Conservation (phyloP, 1,139 yeast species). For the Schwanniomyces etchellsii region DNA sequence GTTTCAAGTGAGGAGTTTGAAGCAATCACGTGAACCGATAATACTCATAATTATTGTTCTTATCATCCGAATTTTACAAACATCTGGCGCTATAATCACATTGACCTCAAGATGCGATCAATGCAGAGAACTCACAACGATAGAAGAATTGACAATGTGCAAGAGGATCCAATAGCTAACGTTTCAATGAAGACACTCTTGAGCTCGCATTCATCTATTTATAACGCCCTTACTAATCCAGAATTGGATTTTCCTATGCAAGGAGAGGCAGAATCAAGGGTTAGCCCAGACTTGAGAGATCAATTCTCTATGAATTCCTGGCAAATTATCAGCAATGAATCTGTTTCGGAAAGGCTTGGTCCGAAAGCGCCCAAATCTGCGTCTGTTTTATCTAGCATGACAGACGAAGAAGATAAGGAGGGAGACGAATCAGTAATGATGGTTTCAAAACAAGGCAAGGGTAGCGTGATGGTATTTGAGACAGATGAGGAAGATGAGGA, state of each 20-base stretch:
- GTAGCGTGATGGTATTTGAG: conserved; percentile 33
- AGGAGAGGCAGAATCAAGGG: conserved; percentile 2
- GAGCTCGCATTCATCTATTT: conserved; percentile 35
- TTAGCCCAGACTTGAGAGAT: conserved; percentile 8
- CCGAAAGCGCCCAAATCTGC: conserved; percentile 10
- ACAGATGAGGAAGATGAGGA: conserved; percentile 36
- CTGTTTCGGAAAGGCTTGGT: conserved; percentile 3
- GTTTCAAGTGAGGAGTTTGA: too few relatives aligned
- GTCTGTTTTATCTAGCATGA: conserved; percentile 18
- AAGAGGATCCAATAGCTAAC: neutral
- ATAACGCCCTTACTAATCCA: conserved; percentile 36
- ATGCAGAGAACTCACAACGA: too few relatives aligned
- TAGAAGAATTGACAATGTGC: neutral
- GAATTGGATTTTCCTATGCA: conserved; percentile 28
- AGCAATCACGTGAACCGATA: conserved; percentile 1
- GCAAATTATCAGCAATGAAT: conserved; percentile 16
- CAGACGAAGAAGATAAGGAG: conserved; percentile 20
- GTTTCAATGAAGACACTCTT: conserved; percentile 16
- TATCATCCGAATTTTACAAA: too few relatives aligned
- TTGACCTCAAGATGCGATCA: too few relatives aligned
- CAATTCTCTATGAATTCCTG: conserved; percentile 15
- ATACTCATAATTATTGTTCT: too few relatives aligned
- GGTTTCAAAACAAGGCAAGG: conserved; percentile 9
- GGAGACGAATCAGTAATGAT: conserved; percentile 12
- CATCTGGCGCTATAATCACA: too few relatives aligned